Percentiles rank a stretch among this genome's conserved stretches.
These are phyloP conservation scores for Aspergillus saccharolyticus DNA, from an alignment of 495 filamentous ascomycete species.

Conservation along the genomic window DNA sequence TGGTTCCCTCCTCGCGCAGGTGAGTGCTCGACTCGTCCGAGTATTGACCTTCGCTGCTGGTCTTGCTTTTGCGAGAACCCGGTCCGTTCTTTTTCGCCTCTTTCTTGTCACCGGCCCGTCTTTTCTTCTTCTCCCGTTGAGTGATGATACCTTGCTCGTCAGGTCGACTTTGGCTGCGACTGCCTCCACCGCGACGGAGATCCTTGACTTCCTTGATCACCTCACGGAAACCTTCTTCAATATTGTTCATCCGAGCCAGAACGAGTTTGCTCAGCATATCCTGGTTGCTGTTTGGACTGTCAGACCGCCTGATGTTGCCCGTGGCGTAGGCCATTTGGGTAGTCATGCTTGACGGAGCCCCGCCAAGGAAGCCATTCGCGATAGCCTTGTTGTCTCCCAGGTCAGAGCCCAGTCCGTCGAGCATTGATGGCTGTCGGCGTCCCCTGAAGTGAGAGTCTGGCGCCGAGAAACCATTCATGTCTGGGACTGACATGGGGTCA, in stretches of 20 bases:
- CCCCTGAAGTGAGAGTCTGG: constrained; percentile 28
- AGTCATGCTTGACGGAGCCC: constrained; percentile 67
- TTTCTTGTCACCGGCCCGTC: constrained; percentile 24
- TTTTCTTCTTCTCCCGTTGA: constrained; percentile 28
- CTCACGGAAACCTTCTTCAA: constrained; percentile 80
- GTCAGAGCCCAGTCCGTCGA: constrained; percentile 67
- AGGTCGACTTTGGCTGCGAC: constrained; percentile 28
- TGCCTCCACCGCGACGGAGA: constrained; percentile 31
- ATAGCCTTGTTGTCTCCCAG: constrained; percentile 64
- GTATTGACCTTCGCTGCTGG: constrained; percentile 17
- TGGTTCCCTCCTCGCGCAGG: neutral
- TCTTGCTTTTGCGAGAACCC: constrained; percentile 18
- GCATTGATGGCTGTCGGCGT: constrained; percentile 50
- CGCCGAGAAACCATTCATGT: constrained; percentile 40
- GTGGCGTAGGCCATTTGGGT: constrained; percentile 74
- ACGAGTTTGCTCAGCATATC: constrained; percentile 76
- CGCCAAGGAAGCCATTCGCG: constrained; percentile 45
- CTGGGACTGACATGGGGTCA: constrained; percentile 48
- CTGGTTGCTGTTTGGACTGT: constrained; percentile 46
- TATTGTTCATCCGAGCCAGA: constrained; percentile 83
- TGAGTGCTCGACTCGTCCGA: constrained; percentile 3
- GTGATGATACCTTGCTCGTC: constrained; percentile 23
- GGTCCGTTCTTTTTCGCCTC: constrained; percentile 21
- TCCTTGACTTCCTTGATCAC: constrained; percentile 80
- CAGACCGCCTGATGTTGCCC: constrained; percentile 35